Evolutionary conservation across 352 stramenopile genomes (phyloP).

Genomic region (Phytophthora boehmeriae): DNA sequence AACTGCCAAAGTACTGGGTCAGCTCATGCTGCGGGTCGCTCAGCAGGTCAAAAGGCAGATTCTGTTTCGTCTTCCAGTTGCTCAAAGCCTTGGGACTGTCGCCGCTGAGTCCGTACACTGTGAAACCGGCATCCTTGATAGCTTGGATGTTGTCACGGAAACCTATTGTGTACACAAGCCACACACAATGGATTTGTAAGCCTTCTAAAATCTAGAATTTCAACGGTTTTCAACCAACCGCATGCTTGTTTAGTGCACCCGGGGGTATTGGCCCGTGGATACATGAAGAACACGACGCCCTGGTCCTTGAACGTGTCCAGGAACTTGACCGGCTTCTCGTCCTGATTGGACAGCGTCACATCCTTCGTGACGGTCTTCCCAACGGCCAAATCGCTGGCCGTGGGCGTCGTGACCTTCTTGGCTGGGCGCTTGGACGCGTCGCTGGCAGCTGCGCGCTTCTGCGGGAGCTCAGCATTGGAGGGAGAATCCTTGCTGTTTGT

Average conservation of each 20-base stretch:
- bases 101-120: constrained; percentile 79
- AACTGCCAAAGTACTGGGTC: constrained; percentile 89
- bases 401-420: constrained; percentile 57
- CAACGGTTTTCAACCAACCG: constrained; percentile 34
- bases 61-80: constrained; percentile 85
- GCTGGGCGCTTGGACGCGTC: constrained; percentile 35
- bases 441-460: constrained; percentile 30
- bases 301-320: constrained; percentile 76
- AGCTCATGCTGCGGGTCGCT: constrained; percentile 84
- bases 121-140: constrained; percentile 82
- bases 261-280: constrained; percentile 83
- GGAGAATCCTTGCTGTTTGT: constrained; percentile 35
- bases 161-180: constrained; percentile 35
- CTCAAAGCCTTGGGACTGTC: constrained; percentile 74
- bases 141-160: constrained; percentile 87
- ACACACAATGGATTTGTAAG: constrained; percentile 10
- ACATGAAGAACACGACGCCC: constrained; percentile 91
- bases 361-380: constrained; percentile 62
- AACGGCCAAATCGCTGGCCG: constrained; percentile 58
- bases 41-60: constrained; percentile 79
- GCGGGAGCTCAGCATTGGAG: constrained; percentile 24
- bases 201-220: neutral
- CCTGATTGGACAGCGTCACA: constrained; percentile 77
- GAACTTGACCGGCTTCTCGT: constrained; percentile 60
- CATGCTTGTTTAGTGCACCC: constrained; percentile 90